Conservation (phyloP, 257 asterid genomes). For the Solanum acaule region DNA sequence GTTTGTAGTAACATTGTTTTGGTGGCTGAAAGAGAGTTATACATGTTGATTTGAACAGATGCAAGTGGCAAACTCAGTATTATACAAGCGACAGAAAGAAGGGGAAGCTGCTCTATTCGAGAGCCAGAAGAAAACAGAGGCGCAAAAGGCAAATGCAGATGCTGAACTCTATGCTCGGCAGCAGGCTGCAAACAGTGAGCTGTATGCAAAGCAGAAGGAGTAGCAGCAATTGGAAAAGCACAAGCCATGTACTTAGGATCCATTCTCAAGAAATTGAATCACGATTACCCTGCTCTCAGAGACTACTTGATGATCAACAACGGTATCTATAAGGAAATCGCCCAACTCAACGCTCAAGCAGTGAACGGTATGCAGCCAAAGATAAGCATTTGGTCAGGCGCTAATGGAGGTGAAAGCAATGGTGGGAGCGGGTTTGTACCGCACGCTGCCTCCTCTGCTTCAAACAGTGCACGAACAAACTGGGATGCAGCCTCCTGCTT, state of each 20-base stretch:
- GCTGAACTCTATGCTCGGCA: background rate
- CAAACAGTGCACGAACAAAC: conserved; percentile 5
- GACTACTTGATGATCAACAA: conserved; percentile 6
- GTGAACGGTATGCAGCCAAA: conserved; percentile 1
- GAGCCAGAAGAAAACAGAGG: conserved; percentile 2
- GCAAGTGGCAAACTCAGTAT: conserved; percentile 4
- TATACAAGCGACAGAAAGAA: background rate
- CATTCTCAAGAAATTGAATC: background rate
- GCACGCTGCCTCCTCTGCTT: conserved; percentile 4
- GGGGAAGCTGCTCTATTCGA: background rate
- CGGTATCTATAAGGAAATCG: background rate
- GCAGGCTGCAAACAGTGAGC: background rate
- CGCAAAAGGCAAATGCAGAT: background rate
- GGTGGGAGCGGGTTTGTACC: background rate
- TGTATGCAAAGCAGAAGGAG: conserved; percentile 2
- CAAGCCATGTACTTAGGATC: background rate
- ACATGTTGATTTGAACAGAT: background rate
- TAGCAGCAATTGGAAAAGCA: conserved; percentile 2
- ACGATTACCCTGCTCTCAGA: background rate
- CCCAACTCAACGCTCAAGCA: conserved; percentile 2
- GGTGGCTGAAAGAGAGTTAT: background rate
- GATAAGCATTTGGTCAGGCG: background rate
- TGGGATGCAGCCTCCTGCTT: conserved; percentile 7
- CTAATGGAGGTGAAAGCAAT: background rate
- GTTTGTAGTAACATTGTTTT: background rate